phyloP scores from a whole-genome alignment of 2,329 filamentous ascomycete species.

The Whalleya microplaca region DNA sequence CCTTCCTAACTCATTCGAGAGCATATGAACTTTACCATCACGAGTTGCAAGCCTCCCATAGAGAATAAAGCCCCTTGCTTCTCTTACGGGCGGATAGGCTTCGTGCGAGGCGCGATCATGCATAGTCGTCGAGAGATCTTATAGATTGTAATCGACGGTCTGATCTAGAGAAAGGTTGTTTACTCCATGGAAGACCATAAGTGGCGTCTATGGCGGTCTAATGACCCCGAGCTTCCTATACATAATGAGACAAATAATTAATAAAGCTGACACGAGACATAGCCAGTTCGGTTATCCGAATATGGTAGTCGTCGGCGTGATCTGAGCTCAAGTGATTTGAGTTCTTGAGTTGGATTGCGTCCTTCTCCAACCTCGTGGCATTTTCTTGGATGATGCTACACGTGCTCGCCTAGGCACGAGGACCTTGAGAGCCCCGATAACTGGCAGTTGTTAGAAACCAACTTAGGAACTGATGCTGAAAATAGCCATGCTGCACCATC shows the following conservation, averaged over 20 bases:
- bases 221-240: neutral
- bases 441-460: neutral
- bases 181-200: neutral
- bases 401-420: constrained; percentile 1
- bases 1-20: no score
- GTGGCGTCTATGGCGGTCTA: neutral
- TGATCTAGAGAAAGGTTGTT: neutral
- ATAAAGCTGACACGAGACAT: neutral
- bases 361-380: neutral
- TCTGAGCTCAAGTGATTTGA: constrained; percentile 1
- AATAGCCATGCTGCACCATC: neutral
- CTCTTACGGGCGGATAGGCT: no score
- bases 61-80: no score
- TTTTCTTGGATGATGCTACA: neutral
- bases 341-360: constrained; percentile 1
- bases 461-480: constrained; percentile 4
- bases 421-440: constrained; percentile 4
- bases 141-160: no score
- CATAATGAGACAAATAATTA: neutral
- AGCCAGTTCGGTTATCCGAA: neutral
- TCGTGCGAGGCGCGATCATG: no score
- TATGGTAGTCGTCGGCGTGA: neutral
- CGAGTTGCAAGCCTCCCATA: no score
- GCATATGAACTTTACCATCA: no score
- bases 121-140: no score